Evolutionary conservation across 2,329 filamentous ascomycete species (phyloP).

Genomic region (Fusarium praegraminearum): DNA sequence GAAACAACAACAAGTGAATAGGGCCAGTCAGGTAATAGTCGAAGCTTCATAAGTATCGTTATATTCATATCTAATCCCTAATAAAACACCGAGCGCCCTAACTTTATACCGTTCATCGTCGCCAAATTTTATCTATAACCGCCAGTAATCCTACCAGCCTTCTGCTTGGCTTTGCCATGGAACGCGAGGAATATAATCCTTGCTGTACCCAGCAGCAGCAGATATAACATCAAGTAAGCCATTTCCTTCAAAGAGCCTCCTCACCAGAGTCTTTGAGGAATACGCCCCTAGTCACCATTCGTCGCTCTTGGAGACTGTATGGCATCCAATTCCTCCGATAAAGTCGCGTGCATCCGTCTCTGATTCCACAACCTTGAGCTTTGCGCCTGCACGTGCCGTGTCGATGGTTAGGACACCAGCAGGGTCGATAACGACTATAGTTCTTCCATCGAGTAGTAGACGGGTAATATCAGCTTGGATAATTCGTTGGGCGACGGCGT

Average conservation of each 20-base stretch:
- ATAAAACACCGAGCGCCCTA: constrained; percentile 7
- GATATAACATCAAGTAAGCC: constrained; percentile 6
- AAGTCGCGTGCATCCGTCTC: constrained; percentile 47
- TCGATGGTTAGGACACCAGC: constrained; percentile 42
- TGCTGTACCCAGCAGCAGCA: background rate
- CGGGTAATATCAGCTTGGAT: constrained; percentile 48
- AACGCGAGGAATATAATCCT: background rate
- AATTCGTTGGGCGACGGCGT: constrained; percentile 47
- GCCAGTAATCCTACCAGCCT: background rate
- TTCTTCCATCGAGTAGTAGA: constrained; percentile 42
- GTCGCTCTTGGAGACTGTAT: constrained; percentile 44
- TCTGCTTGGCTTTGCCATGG: background rate
- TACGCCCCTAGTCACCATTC: constrained; percentile 34
- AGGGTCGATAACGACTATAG: constrained; percentile 51
- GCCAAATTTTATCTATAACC: background rate
- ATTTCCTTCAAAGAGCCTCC: constrained; percentile 8
- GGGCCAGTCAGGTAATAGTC: background rate
- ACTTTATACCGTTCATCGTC: background rate
- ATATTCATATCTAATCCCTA: constrained; percentile 1
- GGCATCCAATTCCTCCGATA: constrained; percentile 50
- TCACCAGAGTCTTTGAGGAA: constrained; percentile 11
- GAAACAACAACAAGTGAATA: background rate
- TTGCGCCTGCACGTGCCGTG: constrained; percentile 8
- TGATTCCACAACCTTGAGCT: constrained; percentile 40
- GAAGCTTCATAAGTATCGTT: constrained; percentile 2